phyloP scores from a whole-genome alignment of 2,329 filamentous ascomycete species.

The Sporothrix euskadiensis region DNA sequence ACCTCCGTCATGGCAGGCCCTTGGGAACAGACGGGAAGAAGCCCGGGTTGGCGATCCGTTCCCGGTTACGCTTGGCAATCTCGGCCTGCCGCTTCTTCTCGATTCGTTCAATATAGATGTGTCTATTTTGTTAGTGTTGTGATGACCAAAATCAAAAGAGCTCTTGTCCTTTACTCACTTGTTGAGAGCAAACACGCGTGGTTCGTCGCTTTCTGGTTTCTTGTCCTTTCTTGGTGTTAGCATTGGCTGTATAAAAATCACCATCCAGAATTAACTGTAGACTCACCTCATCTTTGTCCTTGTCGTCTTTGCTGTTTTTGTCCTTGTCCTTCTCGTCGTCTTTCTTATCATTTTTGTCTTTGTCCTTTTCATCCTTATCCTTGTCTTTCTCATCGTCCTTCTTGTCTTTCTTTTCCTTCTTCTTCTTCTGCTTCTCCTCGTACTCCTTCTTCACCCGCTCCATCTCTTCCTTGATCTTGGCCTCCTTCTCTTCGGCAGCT shows the following conservation, averaged over 20 bases:
- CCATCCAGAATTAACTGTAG: neutral
- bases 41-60: constrained; percentile 73
- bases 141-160: no score
- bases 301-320: neutral
- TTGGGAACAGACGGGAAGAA: constrained; percentile 86
- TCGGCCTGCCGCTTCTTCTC: constrained; percentile 78
- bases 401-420: constrained; percentile 66
- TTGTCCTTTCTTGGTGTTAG: constrained; percentile 7
- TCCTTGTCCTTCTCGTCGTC: constrained; percentile 32
- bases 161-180: constrained; percentile 54
- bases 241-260: neutral
- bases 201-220: constrained; percentile 63
- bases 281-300: constrained; percentile 17
- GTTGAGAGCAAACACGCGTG: constrained; percentile 80
- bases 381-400: constrained; percentile 54
- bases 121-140: constrained; percentile 47
- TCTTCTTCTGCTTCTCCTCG: constrained; percentile 68
- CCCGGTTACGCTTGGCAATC: constrained; percentile 75
- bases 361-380: constrained; percentile 46
- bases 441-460: constrained; percentile 73
- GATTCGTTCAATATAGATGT: constrained; percentile 83
- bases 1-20: constrained; percentile 46
- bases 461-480: constrained; percentile 64
- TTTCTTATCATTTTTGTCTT: constrained; percentile 45
- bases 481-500: constrained; percentile 64